phyloP scores from a whole-genome alignment of 2,329 filamentous ascomycete genomes.

The Fusarium metavorans region DNA sequence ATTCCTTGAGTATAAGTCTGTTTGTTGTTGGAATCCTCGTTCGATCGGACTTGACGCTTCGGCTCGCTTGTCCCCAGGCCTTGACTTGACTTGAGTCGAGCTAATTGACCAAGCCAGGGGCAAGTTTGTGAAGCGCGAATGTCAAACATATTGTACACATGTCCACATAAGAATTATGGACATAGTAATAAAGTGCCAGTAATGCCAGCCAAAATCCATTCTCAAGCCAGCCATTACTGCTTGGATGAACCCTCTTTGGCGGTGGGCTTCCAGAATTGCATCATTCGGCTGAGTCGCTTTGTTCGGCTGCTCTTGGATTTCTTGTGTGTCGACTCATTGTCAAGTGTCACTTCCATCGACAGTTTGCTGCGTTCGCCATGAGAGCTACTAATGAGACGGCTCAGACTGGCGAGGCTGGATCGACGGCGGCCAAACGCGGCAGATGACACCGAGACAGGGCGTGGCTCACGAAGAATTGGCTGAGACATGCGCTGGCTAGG shows the following conservation, averaged over 20 bases:
- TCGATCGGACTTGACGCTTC: constrained; percentile 17
- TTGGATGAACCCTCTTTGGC: constrained; percentile 55
- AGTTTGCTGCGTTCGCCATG: constrained; percentile 82
- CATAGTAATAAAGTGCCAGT: constrained; percentile 30
- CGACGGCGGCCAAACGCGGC: constrained; percentile 76
- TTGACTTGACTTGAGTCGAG: background rate
- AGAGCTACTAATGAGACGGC: constrained; percentile 79
- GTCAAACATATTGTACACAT: constrained; percentile 51
- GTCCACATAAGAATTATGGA: constrained; percentile 53
- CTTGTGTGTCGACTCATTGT: constrained; percentile 65
- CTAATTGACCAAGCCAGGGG: constrained; percentile 3
- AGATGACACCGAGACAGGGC: constrained; percentile 72
- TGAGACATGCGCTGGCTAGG: constrained; percentile 61
- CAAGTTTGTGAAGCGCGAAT: constrained; percentile 18
- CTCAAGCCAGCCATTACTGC: constrained; percentile 26
- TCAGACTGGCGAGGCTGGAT: constrained; percentile 81
- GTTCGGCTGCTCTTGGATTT: constrained; percentile 72
- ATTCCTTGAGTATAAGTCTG: constrained; percentile 20
- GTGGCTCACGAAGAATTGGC: constrained; percentile 64
- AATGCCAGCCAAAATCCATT: constrained; percentile 24
- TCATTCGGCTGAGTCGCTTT: constrained; percentile 78
- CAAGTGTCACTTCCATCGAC: constrained; percentile 73
- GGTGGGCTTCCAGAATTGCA: constrained; percentile 81
- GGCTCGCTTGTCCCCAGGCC: constrained; percentile 2
- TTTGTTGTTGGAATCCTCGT: constrained; percentile 16